Evolutionary conservation across 257 asterid species (phyloP).

Genomic region (Solanum corneliomulleri): DNA sequence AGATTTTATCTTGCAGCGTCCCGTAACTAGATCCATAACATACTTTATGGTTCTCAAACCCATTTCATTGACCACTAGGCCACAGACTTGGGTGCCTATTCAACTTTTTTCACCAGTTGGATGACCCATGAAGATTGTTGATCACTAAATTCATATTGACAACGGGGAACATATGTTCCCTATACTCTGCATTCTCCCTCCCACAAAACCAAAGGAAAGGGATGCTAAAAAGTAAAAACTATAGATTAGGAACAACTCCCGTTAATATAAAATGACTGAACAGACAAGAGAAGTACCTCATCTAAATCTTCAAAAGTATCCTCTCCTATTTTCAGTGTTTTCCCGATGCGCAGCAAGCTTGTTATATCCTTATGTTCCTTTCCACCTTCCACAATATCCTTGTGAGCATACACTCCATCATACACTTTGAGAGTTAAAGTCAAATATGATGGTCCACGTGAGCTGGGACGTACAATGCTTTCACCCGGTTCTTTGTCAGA

Average conservation of each 20-base stretch:
- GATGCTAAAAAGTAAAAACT: neutral
- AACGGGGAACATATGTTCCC: neutral
- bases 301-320: conserved; percentile 98
- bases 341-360: conserved; percentile 88
- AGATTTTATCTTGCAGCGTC: no score
- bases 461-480: conserved; percentile 80
- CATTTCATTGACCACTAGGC: neutral
- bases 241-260: neutral
- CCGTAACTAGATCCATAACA: no score
- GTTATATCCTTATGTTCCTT: conserved; percentile 90
- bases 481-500: conserved; percentile 86
- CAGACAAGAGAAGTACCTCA: conserved; percentile 41
- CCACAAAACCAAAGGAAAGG: neutral
- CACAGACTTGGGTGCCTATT: neutral
- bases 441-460: conserved; percentile 79
- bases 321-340: conserved; percentile 86
- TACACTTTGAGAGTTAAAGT: conserved; percentile 75
- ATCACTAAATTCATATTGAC: neutral
- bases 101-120: neutral
- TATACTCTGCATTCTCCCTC: neutral
- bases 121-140: neutral
- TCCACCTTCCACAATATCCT: conserved; percentile 84
- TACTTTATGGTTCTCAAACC: neutral
- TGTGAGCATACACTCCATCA: conserved; percentile 78
- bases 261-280: neutral